Conservation (phyloP, 768 basidiomycete genomes). For the Fistulinella prunicolor region DNA sequence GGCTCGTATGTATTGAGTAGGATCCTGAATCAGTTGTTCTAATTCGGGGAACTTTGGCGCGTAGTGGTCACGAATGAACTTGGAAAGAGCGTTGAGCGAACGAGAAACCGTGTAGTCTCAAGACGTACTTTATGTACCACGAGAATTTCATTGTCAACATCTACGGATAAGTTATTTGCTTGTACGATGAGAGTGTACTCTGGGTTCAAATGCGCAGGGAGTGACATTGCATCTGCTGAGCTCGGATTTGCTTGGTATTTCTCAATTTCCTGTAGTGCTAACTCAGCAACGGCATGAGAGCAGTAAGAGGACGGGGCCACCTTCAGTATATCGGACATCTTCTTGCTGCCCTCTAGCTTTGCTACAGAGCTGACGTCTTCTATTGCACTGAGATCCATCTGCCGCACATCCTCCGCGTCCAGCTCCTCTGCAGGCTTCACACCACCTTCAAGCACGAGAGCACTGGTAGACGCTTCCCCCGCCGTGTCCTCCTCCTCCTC, state of each 20-base stretch:
- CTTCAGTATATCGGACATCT: conserved; percentile 83
- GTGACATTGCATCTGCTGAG: conserved; percentile 70
- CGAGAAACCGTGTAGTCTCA: conserved; percentile 1
- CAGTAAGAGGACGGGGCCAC: conserved; percentile 36
- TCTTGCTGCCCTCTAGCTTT: conserved; percentile 82
- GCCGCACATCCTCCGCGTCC: conserved; percentile 89
- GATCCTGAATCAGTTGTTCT: conserved; percentile 91
- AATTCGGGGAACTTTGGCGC: conserved; percentile 93
- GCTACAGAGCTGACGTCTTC: conserved; percentile 88
- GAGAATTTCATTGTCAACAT: conserved; percentile 96
- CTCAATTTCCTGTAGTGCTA: conserved; percentile 69
- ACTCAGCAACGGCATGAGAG: background rate
- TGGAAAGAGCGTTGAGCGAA: conserved; percentile 8
- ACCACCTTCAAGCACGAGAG: conserved; percentile 80
- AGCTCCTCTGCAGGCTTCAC: conserved; percentile 93
- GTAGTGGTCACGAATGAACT: conserved; percentile 99
- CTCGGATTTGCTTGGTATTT: conserved; percentile 82
- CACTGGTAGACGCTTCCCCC: conserved; percentile 42
- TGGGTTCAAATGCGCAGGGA: conserved; percentile 84
- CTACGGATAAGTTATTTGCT: conserved; percentile 96
- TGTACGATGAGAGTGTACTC: conserved; percentile 97
- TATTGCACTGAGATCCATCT: conserved; percentile 84
- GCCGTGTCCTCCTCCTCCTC: conserved; percentile 38
- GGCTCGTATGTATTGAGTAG: conserved; percentile 87
- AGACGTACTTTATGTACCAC: conserved; percentile 85